Evolutionary conservation across 208 protist species (phyloP), one percentile per base, ranked within the genome.

Genomic region (Leishmania tarentolae): DNA sequence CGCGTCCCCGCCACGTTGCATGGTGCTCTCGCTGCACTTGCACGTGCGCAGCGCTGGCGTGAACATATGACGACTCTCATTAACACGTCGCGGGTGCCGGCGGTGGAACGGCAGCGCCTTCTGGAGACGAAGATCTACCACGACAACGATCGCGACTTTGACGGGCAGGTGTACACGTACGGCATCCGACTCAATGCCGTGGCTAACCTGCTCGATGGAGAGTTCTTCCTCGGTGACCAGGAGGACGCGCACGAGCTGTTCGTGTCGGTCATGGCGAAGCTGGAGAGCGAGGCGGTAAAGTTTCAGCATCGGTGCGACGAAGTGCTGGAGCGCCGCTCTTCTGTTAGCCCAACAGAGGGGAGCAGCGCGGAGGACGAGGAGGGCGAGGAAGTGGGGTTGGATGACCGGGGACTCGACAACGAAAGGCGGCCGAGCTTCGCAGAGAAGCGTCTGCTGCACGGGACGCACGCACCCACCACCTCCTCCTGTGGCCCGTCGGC

Each of bases 201-300:
- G n/a, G 87, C 82, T 8, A 13, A 24, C n/a, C 78, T 91, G 73
- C 88, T 91, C 53, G 47, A 78, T 7, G 83, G 76, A 0, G 83
- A 88, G 19, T 97, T 97, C 69, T 96, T 97, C 69, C 81, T 83
- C 11, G 92, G 94, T 0, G 83, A 91, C 37, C 94, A 97, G 79
- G 90, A 97, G 80, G 94, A 97, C 75, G 94, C 94, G 5, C 94
- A 97, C 69, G 94, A 97, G 80, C 87, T 97, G 46, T 91, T 95
- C 69, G 82, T 96, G 8, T 75, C 83, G 17, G 42, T 97, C 42
- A 82, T 95, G 40, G 83, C 84, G 19, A 90, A 86, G 78, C 84
- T 97, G 35, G 91, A 94, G 84, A 78, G 82, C 78, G 94, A 97
- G 87, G 90, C 89, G 42, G 83, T 90, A 57, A 65, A 63, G 44